Conservation (phyloP, 2,329 filamentous ascomycete genomes). For the Nakataea oryzae region DNA sequence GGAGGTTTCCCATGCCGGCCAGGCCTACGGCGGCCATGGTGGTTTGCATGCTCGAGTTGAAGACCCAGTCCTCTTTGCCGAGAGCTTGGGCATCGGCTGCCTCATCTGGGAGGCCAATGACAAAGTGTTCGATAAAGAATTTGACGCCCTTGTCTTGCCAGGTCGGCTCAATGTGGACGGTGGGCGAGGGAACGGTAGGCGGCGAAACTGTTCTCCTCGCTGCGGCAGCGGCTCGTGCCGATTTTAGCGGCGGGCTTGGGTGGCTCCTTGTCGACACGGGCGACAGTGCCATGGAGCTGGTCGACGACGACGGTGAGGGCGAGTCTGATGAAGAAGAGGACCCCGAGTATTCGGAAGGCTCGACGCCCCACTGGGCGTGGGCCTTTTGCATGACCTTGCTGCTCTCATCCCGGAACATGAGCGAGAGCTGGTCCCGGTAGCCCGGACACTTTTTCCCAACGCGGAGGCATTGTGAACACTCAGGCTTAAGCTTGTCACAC, state of each 20-base stretch:
- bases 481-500: conserved; percentile 51
- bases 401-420: conserved; percentile 59
- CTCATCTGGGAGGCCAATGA: conserved; percentile 40
- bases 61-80: conserved; percentile 22
- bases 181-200: conserved; percentile 5
- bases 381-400: conserved; percentile 50
- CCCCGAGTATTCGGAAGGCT: conserved; percentile 8
- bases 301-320: conserved; percentile 14
- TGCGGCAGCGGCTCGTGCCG: background rate
- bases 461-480: conserved; percentile 53
- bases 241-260: background rate
- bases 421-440: conserved; percentile 52
- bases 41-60: conserved; percentile 28
- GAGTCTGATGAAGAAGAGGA: conserved; percentile 9
- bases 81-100: conserved; percentile 27
- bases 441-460: conserved; percentile 51
- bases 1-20: conserved; percentile 45
- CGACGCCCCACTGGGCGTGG: conserved; percentile 36
- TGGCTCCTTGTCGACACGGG: background rate
- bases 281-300: conserved; percentile 5
- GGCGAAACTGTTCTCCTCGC: conserved; percentile 5
- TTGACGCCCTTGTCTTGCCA: conserved; percentile 35
- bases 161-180: conserved; percentile 25
- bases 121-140: conserved; percentile 40
- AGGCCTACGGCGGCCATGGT: conserved; percentile 48